phyloP scores from a whole-genome alignment of 164 flowering plant species.

The Aristolochia fimbriata region DNA sequence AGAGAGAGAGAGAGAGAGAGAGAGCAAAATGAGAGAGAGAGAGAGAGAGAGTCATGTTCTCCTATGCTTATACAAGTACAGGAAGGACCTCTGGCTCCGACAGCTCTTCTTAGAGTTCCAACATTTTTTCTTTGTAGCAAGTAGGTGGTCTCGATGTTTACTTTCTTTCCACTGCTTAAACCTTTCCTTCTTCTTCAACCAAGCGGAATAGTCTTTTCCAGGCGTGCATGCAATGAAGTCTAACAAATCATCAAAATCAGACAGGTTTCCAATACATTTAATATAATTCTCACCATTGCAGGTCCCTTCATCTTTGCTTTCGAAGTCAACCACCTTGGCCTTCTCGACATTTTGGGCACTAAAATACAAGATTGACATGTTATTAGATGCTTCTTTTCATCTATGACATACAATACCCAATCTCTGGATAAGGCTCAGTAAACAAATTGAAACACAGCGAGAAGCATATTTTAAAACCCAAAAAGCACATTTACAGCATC shows the following conservation, averaged over 20 bases:
- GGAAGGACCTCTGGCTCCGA: too few relatives aligned
- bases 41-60: too few relatives aligned
- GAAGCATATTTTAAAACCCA: background rate
- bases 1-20: too few relatives aligned
- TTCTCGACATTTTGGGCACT: background rate
- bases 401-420: background rate
- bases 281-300: conserved; percentile 47
- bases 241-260: conserved; percentile 41
- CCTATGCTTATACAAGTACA: too few relatives aligned
- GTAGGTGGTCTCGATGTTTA: conserved; percentile 2
- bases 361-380: background rate
- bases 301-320: conserved; percentile 25
- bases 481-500: background rate
- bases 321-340: background rate
- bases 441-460: background rate
- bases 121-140: too few relatives aligned
- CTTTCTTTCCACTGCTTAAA: conserved; percentile 31
- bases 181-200: conserved; percentile 40
- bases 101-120: too few relatives aligned
- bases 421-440: background rate
- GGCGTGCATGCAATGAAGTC: conserved; percentile 58
- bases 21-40: too few relatives aligned
- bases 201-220: conserved; percentile 59
- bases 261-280: conserved; percentile 16
- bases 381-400: too few relatives aligned